phyloP scores from a whole-genome alignment of 345 rosid genomes.

The Populus ilicifolia region DNA sequence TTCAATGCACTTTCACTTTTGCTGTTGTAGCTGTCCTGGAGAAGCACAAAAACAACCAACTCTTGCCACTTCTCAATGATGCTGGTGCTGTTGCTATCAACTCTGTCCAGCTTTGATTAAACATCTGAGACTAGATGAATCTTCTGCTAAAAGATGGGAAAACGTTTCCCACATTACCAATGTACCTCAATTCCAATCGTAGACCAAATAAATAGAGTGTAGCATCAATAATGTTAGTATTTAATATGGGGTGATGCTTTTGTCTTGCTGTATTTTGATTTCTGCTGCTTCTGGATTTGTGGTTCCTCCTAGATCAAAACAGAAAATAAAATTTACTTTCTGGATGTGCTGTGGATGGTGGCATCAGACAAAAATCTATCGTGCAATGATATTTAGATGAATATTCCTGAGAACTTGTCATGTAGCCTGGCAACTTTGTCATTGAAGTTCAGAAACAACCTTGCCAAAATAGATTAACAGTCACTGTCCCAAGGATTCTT shows the following conservation, averaged over 20 bases:
- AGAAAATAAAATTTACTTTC: not conserved
- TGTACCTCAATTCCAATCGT: not conserved
- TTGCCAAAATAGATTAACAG: not conserved
- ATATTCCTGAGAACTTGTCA: not conserved
- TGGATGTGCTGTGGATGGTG: not conserved
- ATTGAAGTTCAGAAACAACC: not conserved
- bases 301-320: not conserved
- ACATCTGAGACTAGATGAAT: not conserved
- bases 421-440: not conserved
- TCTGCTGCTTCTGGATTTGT: not conserved
- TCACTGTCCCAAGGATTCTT: not conserved
- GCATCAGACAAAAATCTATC: not conserved
- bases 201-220: not conserved
- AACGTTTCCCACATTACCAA: not conserved
- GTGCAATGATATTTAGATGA: not conserved
- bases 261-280: not conserved
- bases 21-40: conserved; percentile 44
- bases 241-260: not conserved
- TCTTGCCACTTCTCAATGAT: conserved; percentile 51
- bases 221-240: not conserved
- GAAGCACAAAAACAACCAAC: conserved; percentile 47
- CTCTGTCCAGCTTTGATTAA: conserved; percentile 36
- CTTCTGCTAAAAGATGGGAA: not conserved
- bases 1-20: not conserved
- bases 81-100: conserved; percentile 52